These are phyloP conservation scores for Plantago ovata DNA, from an alignment of 257 asterid species.

Conservation along the genomic window DNA sequence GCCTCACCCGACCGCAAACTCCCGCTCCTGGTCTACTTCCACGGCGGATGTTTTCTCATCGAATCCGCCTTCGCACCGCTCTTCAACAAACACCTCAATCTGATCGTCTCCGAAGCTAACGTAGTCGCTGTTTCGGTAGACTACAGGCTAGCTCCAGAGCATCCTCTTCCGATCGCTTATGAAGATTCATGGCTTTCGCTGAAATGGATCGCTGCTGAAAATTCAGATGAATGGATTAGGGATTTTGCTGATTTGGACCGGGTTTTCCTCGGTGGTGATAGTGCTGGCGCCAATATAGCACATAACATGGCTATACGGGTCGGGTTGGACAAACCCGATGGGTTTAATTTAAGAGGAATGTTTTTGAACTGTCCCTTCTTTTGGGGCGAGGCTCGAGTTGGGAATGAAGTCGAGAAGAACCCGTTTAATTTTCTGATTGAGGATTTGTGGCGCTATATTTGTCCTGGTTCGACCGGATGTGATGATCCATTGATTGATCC, in stretches of 20 bases:
- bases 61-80: constrained; percentile 40
- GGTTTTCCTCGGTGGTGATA: constrained; percentile 49
- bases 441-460: constrained; percentile 25
- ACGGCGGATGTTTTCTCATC: constrained; percentile 50
- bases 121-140: constrained; percentile 42
- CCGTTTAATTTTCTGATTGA: background rate
- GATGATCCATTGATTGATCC: constrained; percentile 48
- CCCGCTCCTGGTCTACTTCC: no score
- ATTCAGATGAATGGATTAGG: constrained; percentile 38
- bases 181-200: constrained; percentile 61
- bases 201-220: constrained; percentile 37
- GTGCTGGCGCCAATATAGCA: constrained; percentile 53
- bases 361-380: constrained; percentile 42
- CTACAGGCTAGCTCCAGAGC: constrained; percentile 58
- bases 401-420: constrained; percentile 22
- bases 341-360: constrained; percentile 31
- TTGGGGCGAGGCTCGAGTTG: constrained; percentile 38
- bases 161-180: constrained; percentile 44
- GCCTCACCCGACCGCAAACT: constrained; percentile 27
- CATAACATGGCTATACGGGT: constrained; percentile 36
- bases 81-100: constrained; percentile 30
- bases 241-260: constrained; percentile 36
- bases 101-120: constrained; percentile 32
- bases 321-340: constrained; percentile 30
- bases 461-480: constrained; percentile 22